phyloP scores from a whole-genome alignment of 768 basidiomycete genomes.

The Astraeus odoratus region DNA sequence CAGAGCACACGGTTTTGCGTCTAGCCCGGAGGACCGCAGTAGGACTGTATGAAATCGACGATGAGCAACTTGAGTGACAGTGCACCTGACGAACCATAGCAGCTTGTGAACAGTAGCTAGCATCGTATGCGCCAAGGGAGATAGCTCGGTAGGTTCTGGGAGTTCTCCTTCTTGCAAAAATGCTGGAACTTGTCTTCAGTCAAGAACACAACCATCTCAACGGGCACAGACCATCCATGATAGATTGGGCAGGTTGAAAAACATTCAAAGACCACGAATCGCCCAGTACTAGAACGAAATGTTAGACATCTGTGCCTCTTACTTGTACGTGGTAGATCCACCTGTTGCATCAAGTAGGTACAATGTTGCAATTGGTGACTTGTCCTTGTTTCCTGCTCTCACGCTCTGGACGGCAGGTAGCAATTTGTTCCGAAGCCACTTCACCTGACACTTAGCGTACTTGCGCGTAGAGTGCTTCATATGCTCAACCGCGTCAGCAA shows the following conservation, averaged over 20 bases:
- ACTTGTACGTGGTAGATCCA: slow-evolving; percentile 19
- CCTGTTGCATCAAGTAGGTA: slow-evolving; percentile 70
- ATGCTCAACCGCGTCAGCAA: slow-evolving; percentile 53
- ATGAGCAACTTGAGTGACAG: background rate
- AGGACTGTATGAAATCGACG: slow-evolving; percentile 39
- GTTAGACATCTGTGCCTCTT: background rate
- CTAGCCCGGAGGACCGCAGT: slow-evolving; percentile 46
- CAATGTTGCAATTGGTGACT: slow-evolving; percentile 28
- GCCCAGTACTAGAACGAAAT: slow-evolving; percentile 35
- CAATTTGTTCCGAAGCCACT: slow-evolving; percentile 89
- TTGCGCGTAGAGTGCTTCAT: slow-evolving; percentile 87
- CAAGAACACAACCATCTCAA: background rate
- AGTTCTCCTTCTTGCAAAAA: slow-evolving; percentile 47
- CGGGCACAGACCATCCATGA: slow-evolving; percentile 39
- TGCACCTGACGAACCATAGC: slow-evolving; percentile 33
- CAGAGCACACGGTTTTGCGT: slow-evolving; percentile 50
- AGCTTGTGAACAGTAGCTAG: slow-evolving; percentile 39
- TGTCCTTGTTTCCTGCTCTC: slow-evolving; percentile 29
- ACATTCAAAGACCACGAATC: slow-evolving; percentile 57
- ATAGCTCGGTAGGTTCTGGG: slow-evolving; percentile 52
- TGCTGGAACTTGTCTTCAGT: slow-evolving; percentile 30
- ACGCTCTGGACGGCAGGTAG: slow-evolving; percentile 59
- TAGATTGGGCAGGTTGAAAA: slow-evolving; percentile 38
- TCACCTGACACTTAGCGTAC: slow-evolving; percentile 87
- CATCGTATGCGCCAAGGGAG: slow-evolving; percentile 46